phyloP scores from a whole-genome alignment of 2,329 filamentous ascomycete genomes.

The Microcyclospora pomicola region DNA sequence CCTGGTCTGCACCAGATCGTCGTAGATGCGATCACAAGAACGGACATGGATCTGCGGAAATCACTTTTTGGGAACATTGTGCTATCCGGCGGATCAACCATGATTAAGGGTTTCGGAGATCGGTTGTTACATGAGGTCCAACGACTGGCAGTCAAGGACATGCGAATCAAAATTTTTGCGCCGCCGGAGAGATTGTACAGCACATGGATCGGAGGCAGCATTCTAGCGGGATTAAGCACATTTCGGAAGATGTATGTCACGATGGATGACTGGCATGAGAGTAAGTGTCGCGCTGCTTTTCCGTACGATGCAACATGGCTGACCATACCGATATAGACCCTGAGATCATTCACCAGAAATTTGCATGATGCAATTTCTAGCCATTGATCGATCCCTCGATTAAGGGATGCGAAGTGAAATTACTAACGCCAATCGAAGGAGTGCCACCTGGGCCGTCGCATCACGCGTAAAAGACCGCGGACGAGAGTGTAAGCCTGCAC shows the following conservation, averaged over 20 bases:
- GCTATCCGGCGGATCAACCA: conserved; percentile 83
- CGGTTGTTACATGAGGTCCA: conserved; percentile 84
- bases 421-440: too few relatives aligned
- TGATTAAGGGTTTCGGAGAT: conserved; percentile 95
- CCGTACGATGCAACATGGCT: conserved; percentile 4
- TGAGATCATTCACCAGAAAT: conserved; percentile 96
- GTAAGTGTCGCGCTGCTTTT: conserved; percentile 14
- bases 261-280: conserved; percentile 99
- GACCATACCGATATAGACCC: conserved; percentile 40
- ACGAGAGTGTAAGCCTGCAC: too few relatives aligned
- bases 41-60: conserved; percentile 90
- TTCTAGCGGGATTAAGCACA: conserved; percentile 88
- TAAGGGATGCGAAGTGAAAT: too few relatives aligned
- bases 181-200: conserved; percentile 96
- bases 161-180: conserved; percentile 98
- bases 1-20: conserved; percentile 96
- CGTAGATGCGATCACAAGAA: conserved; percentile 86
- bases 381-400: too few relatives aligned
- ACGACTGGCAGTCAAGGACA: conserved; percentile 88
- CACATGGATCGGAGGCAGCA: conserved; percentile 97
- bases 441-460: too few relatives aligned
- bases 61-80: conserved; percentile 93
- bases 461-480: too few relatives aligned
- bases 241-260: conserved; percentile 99
- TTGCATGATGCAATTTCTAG: conserved; percentile 43